Conservation (phyloP, 83 land plant species). For the Thuja plicata region DNA sequence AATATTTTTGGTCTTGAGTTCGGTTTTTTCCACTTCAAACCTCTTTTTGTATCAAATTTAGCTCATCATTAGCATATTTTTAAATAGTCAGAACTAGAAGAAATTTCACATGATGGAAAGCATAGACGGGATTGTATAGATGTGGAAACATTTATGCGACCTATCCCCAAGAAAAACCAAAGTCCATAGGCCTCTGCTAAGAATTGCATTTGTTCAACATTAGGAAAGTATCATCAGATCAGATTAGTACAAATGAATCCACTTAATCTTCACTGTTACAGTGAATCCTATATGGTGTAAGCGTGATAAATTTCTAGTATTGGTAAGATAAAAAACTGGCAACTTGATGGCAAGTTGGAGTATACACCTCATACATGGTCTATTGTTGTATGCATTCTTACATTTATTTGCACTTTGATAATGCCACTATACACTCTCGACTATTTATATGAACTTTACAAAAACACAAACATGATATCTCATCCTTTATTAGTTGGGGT, state of each 20-base stretch:
- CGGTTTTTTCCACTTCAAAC: not conserved
- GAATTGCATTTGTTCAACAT: not conserved
- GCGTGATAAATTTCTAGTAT: not conserved
- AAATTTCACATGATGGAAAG: not conserved
- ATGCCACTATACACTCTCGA: too few species aligned
- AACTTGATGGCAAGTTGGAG: not conserved
- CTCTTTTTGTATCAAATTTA: not conserved
- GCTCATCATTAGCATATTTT: not conserved
- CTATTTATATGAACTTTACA: too few species aligned
- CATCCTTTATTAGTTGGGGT: too few species aligned
- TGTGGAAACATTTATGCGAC: not conserved
- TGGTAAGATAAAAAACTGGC: not conserved
- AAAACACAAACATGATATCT: too few species aligned
- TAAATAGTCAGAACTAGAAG: not conserved
- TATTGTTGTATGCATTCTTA: too few species aligned
- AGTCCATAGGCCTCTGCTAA: not conserved
- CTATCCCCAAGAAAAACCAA: not conserved
- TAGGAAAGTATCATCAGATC: not conserved
- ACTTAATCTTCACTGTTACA: not conserved
- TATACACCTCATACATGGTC: too few species aligned
- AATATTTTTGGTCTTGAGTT: too few species aligned
- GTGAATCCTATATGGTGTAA: not conserved
- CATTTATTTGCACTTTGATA: too few species aligned
- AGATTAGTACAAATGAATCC: not conserved
- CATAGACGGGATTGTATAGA: not conserved